These are phyloP conservation scores for Blastobotrys proliferans DNA, from an alignment of 1,139 yeast species.

Conservation along the genomic window DNA sequence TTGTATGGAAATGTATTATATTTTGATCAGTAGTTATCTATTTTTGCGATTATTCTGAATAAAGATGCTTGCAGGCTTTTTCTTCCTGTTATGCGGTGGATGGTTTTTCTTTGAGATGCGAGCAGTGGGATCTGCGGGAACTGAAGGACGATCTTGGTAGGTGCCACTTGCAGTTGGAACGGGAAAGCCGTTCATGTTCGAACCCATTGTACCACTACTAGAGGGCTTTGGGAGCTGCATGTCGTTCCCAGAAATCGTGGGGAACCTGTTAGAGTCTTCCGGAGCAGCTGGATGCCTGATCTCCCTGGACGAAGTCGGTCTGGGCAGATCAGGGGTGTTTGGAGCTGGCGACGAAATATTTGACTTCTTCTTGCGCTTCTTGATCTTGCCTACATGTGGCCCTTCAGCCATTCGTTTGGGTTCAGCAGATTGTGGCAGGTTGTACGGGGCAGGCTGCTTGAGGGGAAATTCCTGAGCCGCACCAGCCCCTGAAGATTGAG, in stretches of 20 bases:
- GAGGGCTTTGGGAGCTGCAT: constrained; percentile 1
- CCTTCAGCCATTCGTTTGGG: no score
- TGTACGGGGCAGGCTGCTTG: no score
- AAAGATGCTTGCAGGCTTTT: constrained; percentile 3
- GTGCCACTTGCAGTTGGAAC: not conserved
- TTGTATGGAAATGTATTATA: not conserved
- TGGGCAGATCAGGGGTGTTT: not conserved
- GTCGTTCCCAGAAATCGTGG: not conserved
- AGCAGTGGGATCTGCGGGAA: not conserved
- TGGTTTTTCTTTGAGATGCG: constrained; percentile 2
- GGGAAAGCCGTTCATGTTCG: not conserved
- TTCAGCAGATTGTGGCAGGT: no score
- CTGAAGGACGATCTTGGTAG: constrained; percentile 3
- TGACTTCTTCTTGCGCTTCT: no score
- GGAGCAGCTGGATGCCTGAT: no score
- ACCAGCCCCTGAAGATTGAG: no score
- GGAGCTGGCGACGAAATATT: no score
- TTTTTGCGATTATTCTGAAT: not conserved
- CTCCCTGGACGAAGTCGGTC: not conserved
- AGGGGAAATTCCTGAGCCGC: no score
- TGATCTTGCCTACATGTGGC: no score
- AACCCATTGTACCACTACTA: constrained; percentile 1
- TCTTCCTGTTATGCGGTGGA: not conserved
- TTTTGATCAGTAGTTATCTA: constrained; percentile 1
- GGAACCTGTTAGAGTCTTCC: no score